These are phyloP conservation scores for Ciborinia camelliae DNA, from an alignment of 2,329 filamentous ascomycete species.

Conservation along the genomic window DNA sequence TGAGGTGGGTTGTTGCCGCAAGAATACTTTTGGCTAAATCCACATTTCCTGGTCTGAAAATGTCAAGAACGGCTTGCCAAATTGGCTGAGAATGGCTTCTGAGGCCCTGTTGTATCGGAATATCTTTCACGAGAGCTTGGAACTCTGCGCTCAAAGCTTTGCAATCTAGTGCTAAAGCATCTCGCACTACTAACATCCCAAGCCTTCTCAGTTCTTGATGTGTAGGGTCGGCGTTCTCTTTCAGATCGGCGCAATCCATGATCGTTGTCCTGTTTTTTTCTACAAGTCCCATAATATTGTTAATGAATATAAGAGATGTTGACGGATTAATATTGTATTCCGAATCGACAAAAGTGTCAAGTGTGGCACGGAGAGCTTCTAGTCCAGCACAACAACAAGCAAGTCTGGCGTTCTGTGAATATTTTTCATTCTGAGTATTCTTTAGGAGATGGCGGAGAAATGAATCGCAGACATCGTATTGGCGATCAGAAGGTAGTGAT, in stretches of 20 bases:
- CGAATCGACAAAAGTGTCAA: slow-evolving; percentile 53
- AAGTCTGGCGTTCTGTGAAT: slow-evolving; percentile 55
- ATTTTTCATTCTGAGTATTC: slow-evolving; percentile 53
- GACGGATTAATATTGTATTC: slow-evolving; percentile 48
- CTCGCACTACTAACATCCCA: slow-evolving; percentile 62
- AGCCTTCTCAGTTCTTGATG: slow-evolving; percentile 49
- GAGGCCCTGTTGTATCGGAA: slow-evolving; percentile 62
- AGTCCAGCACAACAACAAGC: slow-evolving; percentile 64
- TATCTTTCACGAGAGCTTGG: slow-evolving; percentile 58
- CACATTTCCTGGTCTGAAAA: slow-evolving; percentile 63
- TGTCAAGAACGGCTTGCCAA: slow-evolving; percentile 72
- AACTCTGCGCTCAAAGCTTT: slow-evolving; percentile 67
- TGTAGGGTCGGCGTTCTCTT: slow-evolving; percentile 42
- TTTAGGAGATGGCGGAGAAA: slow-evolving; percentile 72
- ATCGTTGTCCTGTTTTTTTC: slow-evolving; percentile 61
- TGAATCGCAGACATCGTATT: slow-evolving; percentile 76
- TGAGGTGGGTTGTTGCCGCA: slow-evolving; percentile 55
- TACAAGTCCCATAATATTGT: slow-evolving; percentile 63
- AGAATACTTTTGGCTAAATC: slow-evolving; percentile 72
- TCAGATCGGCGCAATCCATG: slow-evolving; percentile 49
- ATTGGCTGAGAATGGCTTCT: slow-evolving; percentile 69
- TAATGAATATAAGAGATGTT: slow-evolving; percentile 59
- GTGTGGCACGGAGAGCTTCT: slow-evolving; percentile 54
- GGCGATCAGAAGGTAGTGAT: slow-evolving; percentile 72
- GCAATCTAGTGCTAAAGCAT: slow-evolving; percentile 67